Percentiles rank a stretch among this genome's conserved stretches.
phyloP scores from a whole-genome alignment of 1,139 yeast genomes.

The Nakaseomyces glabratus region DNA sequence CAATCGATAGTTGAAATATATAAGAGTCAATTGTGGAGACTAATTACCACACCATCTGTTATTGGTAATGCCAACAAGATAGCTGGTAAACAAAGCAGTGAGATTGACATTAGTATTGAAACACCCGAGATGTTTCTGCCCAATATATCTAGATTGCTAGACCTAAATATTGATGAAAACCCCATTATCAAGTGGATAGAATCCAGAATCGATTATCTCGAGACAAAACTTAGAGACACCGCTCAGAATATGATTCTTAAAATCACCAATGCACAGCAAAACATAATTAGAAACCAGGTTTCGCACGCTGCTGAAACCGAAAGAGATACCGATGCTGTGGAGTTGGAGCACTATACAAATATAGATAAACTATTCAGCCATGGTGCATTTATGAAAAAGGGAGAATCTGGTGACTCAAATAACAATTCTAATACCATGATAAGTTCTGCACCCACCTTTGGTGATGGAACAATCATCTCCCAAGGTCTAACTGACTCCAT shows the following conservation, averaged over 20 bases:
- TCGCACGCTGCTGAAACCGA: constrained; percentile 21
- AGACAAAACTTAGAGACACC: constrained; percentile 33
- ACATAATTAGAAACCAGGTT: constrained; percentile 28
- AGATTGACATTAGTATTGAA: background rate
- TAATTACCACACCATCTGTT: background rate
- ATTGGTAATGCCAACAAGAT: background rate
- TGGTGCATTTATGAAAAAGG: constrained; percentile 2
- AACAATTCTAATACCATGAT: constrained; percentile 5
- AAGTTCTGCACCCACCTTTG: background rate
- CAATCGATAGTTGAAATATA: constrained; percentile 57
- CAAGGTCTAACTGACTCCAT: constrained; percentile 37
- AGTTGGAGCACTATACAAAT: constrained; percentile 22
- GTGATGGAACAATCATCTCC: constrained; percentile 5
- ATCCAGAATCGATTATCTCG: constrained; percentile 37
- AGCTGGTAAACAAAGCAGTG: background rate
- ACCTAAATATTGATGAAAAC: constrained; percentile 47
- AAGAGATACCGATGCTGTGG: constrained; percentile 22
- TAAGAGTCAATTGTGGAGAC: constrained; percentile 35
- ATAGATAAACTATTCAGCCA: constrained; percentile 19
- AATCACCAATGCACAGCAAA: constrained; percentile 32
- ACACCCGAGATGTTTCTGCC: constrained; percentile 29
- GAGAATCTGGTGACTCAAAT: constrained; percentile 5
- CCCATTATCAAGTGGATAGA: constrained; percentile 59
- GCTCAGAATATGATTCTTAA: constrained; percentile 29
- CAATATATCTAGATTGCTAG: constrained; percentile 50